A percentile compares a stretch with the other conserved stretches of the same genome.
Evolutionary conservation across 2,329 filamentous ascomycete genomes (phyloP).

Genomic region (Cercospora sp.): DNA sequence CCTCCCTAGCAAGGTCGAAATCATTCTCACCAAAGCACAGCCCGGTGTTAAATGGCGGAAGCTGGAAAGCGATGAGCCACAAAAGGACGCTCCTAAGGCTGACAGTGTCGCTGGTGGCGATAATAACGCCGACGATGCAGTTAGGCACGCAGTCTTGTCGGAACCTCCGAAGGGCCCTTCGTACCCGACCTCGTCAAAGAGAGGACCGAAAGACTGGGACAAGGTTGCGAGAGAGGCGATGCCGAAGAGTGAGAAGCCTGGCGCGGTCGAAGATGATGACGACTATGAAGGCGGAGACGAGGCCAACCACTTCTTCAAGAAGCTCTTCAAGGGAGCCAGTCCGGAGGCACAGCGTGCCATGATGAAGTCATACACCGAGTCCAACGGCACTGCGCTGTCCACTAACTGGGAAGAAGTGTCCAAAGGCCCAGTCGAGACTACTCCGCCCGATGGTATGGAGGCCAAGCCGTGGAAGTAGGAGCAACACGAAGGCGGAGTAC

Average conservation of each 20-base stretch:
- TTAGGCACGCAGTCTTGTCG: constrained; percentile 27
- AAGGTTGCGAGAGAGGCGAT: constrained; percentile 58
- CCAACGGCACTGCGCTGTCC: constrained; percentile 86
- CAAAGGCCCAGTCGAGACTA: constrained; percentile 67
- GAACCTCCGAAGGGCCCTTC: constrained; percentile 48
- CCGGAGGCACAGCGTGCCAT: constrained; percentile 85
- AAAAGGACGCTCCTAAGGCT: constrained; percentile 22
- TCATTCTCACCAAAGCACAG: constrained; percentile 67
- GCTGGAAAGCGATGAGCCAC: constrained; percentile 52
- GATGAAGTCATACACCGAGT: constrained; percentile 96
- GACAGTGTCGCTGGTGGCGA: constrained; percentile 6
- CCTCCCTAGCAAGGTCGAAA: constrained; percentile 76
- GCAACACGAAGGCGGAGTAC: not conserved
- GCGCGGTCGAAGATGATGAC: constrained; percentile 46
- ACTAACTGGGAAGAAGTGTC: constrained; percentile 88
- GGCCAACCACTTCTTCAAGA: constrained; percentile 85
- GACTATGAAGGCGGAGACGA: constrained; percentile 59
- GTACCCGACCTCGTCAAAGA: constrained; percentile 85
- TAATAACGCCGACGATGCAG: not conserved
- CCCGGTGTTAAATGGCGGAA: constrained; percentile 67
- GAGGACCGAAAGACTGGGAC: constrained; percentile 90
- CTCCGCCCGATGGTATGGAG: constrained; percentile 74
- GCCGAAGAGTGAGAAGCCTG: constrained; percentile 23
- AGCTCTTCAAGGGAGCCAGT: constrained; percentile 73
- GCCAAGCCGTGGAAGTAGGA: constrained; percentile 66